Percentiles rank a stretch among this genome's conserved stretches.
Conservation (phyloP, 1,284 basidiomycete genomes). For the Cutaneotrichosporon sp. region DNA sequence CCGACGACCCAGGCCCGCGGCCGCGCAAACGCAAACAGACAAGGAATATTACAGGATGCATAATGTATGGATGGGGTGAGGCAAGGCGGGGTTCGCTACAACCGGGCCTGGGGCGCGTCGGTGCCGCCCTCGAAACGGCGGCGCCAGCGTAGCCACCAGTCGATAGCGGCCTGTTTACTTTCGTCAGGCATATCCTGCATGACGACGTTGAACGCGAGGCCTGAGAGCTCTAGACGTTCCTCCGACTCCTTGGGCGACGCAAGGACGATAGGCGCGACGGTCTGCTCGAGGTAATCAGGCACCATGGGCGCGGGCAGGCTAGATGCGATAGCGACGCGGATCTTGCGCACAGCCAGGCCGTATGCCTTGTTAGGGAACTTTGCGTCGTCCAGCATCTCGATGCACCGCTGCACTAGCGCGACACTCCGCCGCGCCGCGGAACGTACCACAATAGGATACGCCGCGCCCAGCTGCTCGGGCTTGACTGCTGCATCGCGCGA, state of each 20-base stretch:
- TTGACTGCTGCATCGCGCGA: constrained; percentile 19
- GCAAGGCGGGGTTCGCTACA: too few species aligned
- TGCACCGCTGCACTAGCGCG: constrained; percentile 9
- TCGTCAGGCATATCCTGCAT: constrained; percentile 31
- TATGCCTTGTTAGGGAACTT: constrained; percentile 12
- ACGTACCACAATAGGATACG: constrained; percentile 23
- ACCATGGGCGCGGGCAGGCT: constrained; percentile 16
- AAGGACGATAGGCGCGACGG: constrained; percentile 20
- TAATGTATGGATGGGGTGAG: too few species aligned
- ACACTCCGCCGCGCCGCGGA: constrained; percentile 17
- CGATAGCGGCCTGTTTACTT: constrained; percentile 26
- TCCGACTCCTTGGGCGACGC: constrained; percentile 11
- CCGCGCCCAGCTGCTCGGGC: constrained; percentile 27
- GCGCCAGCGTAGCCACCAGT: constrained; percentile 36
- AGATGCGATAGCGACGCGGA: constrained; percentile 20
- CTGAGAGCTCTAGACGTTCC: constrained; percentile 22
- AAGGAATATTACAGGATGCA: neutral
- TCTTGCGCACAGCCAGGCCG: constrained; percentile 12
- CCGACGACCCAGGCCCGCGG: too few species aligned
- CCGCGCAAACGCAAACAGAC: too few species aligned
- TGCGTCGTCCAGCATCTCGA: constrained; percentile 4
- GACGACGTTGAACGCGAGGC: constrained; percentile 28
- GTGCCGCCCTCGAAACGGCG: constrained; percentile 11
- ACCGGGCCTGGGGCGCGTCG: constrained; percentile 2
- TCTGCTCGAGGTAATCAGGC: constrained; percentile 22